Evolutionary conservation across 2,329 filamentous ascomycete genomes (phyloP).

Genomic region (Orbilia javanica): DNA sequence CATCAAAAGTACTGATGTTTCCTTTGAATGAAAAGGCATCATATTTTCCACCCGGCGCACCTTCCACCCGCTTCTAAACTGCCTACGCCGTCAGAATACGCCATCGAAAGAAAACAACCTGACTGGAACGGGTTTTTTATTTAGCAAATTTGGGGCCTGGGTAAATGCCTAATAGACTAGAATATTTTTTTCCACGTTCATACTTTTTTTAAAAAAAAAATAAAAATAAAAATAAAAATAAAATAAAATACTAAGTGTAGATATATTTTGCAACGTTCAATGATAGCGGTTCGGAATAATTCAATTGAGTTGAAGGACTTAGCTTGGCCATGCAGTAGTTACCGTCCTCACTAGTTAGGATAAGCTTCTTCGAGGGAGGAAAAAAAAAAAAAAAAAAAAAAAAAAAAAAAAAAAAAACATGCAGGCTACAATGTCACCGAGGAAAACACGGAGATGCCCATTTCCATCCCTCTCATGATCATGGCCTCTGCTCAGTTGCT

Average conservation of each 20-base stretch:
- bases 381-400: neutral
- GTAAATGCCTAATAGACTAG: too few species aligned
- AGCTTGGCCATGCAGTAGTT: too few species aligned
- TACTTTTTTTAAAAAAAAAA: neutral
- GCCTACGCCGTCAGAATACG: neutral
- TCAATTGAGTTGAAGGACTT: too few species aligned
- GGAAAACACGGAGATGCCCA: neutral
- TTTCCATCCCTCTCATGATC: neutral
- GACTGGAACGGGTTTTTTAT: neutral
- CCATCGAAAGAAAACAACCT: neutral
- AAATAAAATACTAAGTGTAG: too few species aligned
- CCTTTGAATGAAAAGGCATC: neutral
- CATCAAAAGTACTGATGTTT: too few species aligned
- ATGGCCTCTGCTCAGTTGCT: neutral
- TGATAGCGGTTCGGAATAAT: too few species aligned
- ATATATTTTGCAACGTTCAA: too few species aligned
- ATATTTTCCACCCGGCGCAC: neutral
- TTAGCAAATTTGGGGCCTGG: neutral
- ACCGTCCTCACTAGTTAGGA: too few species aligned
- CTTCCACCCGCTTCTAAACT: neutral
- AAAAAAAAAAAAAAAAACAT: neutral
- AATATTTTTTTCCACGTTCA: neutral
- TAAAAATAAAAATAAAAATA: neutral
- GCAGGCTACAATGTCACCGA: neutral
- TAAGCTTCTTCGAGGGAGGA: too few species aligned